Conservation (phyloP, 768 basidiomycete species). For the Gloeophyllum trabeum region DNA sequence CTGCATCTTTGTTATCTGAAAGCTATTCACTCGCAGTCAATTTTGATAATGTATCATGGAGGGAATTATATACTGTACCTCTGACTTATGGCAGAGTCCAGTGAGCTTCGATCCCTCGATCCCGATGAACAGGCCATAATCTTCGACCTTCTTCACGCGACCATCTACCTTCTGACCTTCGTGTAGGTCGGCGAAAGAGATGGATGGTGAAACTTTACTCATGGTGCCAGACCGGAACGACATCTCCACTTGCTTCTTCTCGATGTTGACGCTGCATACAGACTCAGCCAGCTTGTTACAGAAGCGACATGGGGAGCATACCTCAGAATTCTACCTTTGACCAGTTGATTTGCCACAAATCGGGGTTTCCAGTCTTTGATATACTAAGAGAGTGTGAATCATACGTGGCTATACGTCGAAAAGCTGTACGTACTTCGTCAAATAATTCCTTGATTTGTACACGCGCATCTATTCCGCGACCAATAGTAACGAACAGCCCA, state of each 20-base stretch:
- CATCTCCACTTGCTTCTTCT: slow-evolving; percentile 81
- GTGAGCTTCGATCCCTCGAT: slow-evolving; percentile 77
- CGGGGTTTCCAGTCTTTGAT: slow-evolving; percentile 91
- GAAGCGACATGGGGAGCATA: slow-evolving; percentile 18
- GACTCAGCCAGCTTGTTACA: not conserved
- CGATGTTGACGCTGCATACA: slow-evolving; percentile 47
- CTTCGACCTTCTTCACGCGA: slow-evolving; percentile 69
- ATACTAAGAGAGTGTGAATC: slow-evolving; percentile 36
- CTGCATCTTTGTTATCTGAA: slow-evolving; percentile 78
- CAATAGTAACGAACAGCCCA: slow-evolving; percentile 84
- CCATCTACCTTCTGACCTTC: slow-evolving; percentile 79
- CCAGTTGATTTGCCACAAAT: slow-evolving; percentile 73
- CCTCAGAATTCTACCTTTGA: slow-evolving; percentile 79
- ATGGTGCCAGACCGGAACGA: slow-evolving; percentile 66
- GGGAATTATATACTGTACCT: slow-evolving; percentile 36
- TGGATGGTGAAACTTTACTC: slow-evolving; percentile 23
- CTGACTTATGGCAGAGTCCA: slow-evolving; percentile 90
- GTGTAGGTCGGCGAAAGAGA: slow-evolving; percentile 44
- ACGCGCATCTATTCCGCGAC: slow-evolving; percentile 75
- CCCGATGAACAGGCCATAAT: slow-evolving; percentile 88
- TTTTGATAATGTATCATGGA: not conserved
- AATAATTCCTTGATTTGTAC: slow-evolving; percentile 92
- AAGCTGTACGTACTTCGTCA: slow-evolving; percentile 46
- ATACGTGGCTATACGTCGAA: not conserved
- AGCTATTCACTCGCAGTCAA: slow-evolving; percentile 35